Evolutionary conservation across 2,329 filamentous ascomycete genomes (phyloP), one percentile per base, ranked within the genome.

Genomic region (Akanthomyces muscarius): DNA sequence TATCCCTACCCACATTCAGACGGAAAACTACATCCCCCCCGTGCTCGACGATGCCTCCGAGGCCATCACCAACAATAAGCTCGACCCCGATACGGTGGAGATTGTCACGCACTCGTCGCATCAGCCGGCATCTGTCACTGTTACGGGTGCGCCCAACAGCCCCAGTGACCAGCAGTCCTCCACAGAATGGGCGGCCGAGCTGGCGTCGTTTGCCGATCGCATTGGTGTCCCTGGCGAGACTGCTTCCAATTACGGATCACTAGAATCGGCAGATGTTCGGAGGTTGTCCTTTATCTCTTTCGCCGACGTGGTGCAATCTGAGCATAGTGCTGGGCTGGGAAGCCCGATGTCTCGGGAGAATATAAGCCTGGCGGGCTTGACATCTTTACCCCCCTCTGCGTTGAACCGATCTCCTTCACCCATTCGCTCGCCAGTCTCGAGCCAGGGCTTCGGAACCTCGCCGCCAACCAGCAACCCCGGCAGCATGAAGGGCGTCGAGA

Each of bases 281-380:
- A 87, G 94, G 25, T 78, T 98, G 66, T 95, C 90, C 74, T 98
- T 98, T 78, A 96, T 98, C 72, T 97, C 92, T 8, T 98, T 98
- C 75, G 93, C 94, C 65, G 94, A 98, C 71, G 92, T 98, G 11
- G 92, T 98, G 47, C 92, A 96, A 73, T 85, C 89, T 41, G 91
- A 95, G 73, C 90, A 94, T 70, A 86, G 85, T 36, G 84, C 87
- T 64, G 78, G 80, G 41, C 78, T 80, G 21, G 76, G 74, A 45
- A 74, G 73, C 60, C 73, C 76, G 44, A 81, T 84, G 53, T 87
- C 83, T 68, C 81, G 88, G 67, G 90, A 94, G 65, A 89, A 87
- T 62, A 81, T 90, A 63, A 87, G 92, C 72, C 77, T 89, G 64
- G 83, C 86, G 57, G 89, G 88, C 14, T 77, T 90, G 23, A 87